These are phyloP conservation scores for Myriosclerotinia duriaeana DNA, from an alignment of 2,329 filamentous ascomycete genomes.

Conservation along the genomic window DNA sequence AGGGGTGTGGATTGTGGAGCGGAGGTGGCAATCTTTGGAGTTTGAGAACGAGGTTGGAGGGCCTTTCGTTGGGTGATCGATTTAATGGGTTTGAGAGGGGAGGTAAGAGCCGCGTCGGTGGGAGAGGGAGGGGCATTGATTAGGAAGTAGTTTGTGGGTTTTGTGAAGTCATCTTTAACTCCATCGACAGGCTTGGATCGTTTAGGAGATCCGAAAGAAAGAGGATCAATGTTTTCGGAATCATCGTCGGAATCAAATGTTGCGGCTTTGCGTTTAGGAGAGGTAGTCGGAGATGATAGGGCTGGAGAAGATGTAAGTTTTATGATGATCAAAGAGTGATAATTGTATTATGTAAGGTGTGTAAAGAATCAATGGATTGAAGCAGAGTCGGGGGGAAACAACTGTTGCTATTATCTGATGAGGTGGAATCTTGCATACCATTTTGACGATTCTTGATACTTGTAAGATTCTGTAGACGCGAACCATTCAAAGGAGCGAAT, in stretches of 20 bases:
- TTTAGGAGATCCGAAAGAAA: conserved; percentile 52
- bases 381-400: background rate
- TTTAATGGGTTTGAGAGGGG: conserved; percentile 30
- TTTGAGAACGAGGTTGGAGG: conserved; percentile 55
- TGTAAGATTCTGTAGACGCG: conserved; percentile 68
- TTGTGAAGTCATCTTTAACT: conserved; percentile 10
- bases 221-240: conserved; percentile 62
- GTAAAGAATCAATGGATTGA: background rate
- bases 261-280: conserved; percentile 60
- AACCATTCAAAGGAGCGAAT: conserved; percentile 69
- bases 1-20: conserved; percentile 54
- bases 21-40: conserved; percentile 45
- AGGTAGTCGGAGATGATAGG: conserved; percentile 22
- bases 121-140: conserved; percentile 40
- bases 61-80: conserved; percentile 41
- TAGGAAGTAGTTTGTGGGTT: conserved; percentile 34
- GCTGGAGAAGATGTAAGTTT: conserved; percentile 31
- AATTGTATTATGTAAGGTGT: background rate
- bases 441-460: conserved; percentile 78
- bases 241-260: conserved; percentile 49
- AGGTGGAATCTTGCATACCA: conserved; percentile 48
- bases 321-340: conserved; percentile 27
- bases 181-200: conserved; percentile 41
- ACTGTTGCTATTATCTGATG: conserved; percentile 4
- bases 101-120: conserved; percentile 32